Evolutionary conservation across 192 early-diverging fungal genomes (phyloP), one percentile per base, ranked within the genome.

Genomic region (Backusella parvicylindrica): DNA sequence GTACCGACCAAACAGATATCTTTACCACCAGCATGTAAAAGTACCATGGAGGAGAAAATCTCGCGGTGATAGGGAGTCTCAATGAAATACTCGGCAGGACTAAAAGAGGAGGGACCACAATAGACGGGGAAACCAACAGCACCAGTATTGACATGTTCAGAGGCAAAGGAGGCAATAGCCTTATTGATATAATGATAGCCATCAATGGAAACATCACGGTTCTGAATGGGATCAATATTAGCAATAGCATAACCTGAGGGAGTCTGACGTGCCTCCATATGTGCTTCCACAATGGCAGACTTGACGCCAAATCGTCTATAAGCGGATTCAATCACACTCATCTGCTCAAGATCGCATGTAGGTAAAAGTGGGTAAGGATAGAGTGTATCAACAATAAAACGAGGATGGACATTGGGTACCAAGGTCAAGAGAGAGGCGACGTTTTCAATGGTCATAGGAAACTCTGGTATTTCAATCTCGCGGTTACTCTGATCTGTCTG

Each of bases 1-100:
- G 81, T 82, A 21, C 94, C 94, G 53, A 93, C 81, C 21, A 95
- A 72, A 64, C 89, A 91, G 28, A 95, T 87, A 80, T 95, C 92
- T 2, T 78, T 76, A 16, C 80, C 83, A 30, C 84, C 82, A 13
- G 88, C 81, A 76, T 91, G 89, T 1, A 84, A 78, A 18, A 89
- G 72, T 2, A 88, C 72, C 88, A 91, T 90, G 28, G 86, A 77
- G 38, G 82, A 82, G 21, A 88, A 77, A 6, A 87, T 79, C 15
- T 76, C 75, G 66, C 81, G 71, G 36, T 89, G 84, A 47, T 89
- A 90, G 5, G 86, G 80, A 3, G 89, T 90, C 71, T 90, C 87
- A 7, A 90, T 83, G 77, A 88, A 90, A 66, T 81, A 85, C 35
- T 85, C 84, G 3, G 82, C 86, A 0, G 77, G 75, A 31, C 79